Evolutionary conservation across 2,329 filamentous ascomycete species (phyloP).

Genomic region (Fusarium sp.): DNA sequence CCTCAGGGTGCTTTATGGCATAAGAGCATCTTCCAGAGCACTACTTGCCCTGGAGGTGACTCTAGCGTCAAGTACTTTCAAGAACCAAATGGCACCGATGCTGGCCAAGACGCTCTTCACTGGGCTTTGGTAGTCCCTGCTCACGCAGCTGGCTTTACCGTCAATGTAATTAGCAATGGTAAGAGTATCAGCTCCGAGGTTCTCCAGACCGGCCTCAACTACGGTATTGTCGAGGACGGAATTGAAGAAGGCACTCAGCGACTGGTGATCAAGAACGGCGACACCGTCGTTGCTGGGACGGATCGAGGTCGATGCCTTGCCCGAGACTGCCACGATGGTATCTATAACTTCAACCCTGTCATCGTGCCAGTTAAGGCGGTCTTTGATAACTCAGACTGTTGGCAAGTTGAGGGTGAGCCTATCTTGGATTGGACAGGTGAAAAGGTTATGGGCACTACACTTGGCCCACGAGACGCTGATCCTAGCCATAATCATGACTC

Average conservation of each 20-base stretch:
- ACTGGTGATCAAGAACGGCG: neutral
- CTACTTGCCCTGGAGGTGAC: neutral
- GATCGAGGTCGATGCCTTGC: neutral
- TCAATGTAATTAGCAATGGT: neutral
- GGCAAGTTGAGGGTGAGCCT: neutral
- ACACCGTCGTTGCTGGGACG: neutral
- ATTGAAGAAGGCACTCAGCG: neutral
- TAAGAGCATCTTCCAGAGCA: neutral
- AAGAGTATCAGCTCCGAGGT: neutral
- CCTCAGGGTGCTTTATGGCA: neutral
- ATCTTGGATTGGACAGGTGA: neutral
- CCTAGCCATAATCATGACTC: neutral
- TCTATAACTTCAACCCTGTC: neutral
- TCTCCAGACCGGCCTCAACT: neutral
- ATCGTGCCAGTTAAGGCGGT: neutral
- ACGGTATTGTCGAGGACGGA: neutral
- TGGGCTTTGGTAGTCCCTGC: neutral
- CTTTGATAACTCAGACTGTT: neutral
- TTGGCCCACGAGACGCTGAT: neutral
- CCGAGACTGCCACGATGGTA: neutral
- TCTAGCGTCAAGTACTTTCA: neutral
- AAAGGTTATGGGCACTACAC: neutral
- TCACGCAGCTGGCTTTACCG: neutral
- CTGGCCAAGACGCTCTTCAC: neutral
- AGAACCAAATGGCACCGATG: neutral